Conservation (phyloP, 2,329 filamentous ascomycete species). For the Monosporascus sp. region DNA sequence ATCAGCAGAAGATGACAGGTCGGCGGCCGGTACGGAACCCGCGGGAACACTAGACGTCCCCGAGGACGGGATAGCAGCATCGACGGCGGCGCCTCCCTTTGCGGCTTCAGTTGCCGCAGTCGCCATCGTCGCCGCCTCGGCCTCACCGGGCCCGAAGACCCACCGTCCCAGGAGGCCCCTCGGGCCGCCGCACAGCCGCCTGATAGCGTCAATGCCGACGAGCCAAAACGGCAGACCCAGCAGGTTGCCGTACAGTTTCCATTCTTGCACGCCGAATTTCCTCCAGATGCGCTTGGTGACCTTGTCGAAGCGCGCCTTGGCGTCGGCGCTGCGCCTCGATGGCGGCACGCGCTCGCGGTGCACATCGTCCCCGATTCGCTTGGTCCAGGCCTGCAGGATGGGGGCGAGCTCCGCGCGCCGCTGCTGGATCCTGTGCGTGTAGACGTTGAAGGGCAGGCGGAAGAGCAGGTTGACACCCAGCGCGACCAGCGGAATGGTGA, state of each 20-base stretch:
- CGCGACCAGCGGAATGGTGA: conserved; percentile 49
- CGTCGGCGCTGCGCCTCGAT: conserved; percentile 13
- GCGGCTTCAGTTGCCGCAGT: not conserved
- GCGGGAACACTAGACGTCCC: conserved; percentile 5
- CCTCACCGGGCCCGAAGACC: conserved; percentile 15
- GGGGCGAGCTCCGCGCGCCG: conserved; percentile 25
- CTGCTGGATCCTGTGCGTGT: conserved; percentile 28
- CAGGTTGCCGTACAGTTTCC: conserved; percentile 38
- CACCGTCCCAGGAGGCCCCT: conserved; percentile 31
- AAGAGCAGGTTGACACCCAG: conserved; percentile 39
- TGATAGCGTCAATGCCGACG: conserved; percentile 43
- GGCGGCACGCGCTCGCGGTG: conserved; percentile 7
- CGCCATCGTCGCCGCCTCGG: not conserved
- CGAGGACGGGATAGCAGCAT: conserved; percentile 1
- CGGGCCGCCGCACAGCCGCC: conserved; percentile 40
- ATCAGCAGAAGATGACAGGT: conserved; percentile 1
- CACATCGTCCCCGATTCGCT: conserved; percentile 18
- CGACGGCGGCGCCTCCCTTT: not conserved
- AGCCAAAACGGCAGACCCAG: conserved; percentile 45
- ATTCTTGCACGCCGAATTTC: conserved; percentile 38
- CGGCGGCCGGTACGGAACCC: conserved; percentile 13
- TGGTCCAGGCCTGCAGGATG: conserved; percentile 31
- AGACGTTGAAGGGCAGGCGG: conserved; percentile 42
- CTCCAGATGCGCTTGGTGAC: conserved; percentile 18
- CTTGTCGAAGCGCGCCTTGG: conserved; percentile 21